phyloP scores from a whole-genome alignment of 352 stramenopile species.

The Elongisporangium anandrum region DNA sequence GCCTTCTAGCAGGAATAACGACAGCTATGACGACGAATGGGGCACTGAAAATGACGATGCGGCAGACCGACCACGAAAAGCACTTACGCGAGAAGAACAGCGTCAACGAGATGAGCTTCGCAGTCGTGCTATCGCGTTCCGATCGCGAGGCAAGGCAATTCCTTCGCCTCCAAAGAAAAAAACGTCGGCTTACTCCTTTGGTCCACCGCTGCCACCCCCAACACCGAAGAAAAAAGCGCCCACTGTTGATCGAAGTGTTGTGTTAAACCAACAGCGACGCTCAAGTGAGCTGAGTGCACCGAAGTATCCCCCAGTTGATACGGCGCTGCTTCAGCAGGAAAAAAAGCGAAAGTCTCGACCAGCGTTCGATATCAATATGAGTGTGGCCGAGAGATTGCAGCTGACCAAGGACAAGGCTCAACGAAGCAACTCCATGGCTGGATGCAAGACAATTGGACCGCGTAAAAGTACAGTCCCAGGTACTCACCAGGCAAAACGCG shows the following conservation, averaged over 20 bases:
- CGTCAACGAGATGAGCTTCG: conserved; percentile 64
- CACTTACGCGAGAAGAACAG: conserved; percentile 49
- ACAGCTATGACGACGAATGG: conserved; percentile 16
- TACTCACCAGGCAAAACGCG: not conserved
- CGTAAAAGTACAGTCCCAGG: not conserved
- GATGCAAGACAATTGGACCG: not conserved
- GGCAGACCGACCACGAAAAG: conserved; percentile 19
- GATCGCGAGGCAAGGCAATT: conserved; percentile 54
- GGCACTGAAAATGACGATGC: conserved; percentile 13
- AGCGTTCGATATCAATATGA: conserved; percentile 62
- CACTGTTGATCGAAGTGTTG: conserved; percentile 22
- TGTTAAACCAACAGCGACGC: conserved; percentile 48
- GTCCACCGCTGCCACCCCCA: conserved; percentile 26
- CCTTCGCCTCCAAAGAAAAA: conserved; percentile 48
- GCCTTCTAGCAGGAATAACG: too few relatives aligned
- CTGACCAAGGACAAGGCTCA: conserved; percentile 45
- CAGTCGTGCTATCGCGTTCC: conserved; percentile 51
- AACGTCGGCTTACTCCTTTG: conserved; percentile 48
- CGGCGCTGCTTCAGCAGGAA: conserved; percentile 45
- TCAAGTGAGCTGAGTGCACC: conserved; percentile 61
- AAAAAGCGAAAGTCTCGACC: conserved; percentile 56
- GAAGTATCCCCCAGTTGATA: conserved; percentile 57
- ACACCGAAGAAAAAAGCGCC: conserved; percentile 20
- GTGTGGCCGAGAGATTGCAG: conserved; percentile 54
- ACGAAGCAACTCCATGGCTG: conserved; percentile 17